Evolutionary conservation across 768 basidiomycete genomes (phyloP).

Genomic region (Tylopilus vinaceipallidus): DNA sequence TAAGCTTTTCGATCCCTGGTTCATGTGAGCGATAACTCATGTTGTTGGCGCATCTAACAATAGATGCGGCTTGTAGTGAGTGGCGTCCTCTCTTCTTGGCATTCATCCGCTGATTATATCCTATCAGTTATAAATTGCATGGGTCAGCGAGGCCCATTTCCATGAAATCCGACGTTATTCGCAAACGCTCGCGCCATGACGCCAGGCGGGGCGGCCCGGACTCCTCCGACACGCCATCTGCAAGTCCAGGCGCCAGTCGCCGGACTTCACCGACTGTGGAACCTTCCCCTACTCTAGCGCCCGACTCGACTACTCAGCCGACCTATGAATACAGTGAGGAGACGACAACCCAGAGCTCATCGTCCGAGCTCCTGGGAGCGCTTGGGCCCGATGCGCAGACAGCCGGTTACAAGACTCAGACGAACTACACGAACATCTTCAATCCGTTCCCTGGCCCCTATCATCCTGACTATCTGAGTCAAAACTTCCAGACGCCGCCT

Average conservation of each 20-base stretch:
- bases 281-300: constrained; percentile 62
- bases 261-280: constrained; percentile 66
- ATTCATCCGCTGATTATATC: constrained; percentile 8
- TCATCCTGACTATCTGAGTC: constrained; percentile 67
- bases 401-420: constrained; percentile 25
- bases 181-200: constrained; percentile 82
- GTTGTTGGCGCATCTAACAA: constrained; percentile 3
- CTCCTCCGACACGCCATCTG: constrained; percentile 68
- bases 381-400: constrained; percentile 35
- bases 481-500: constrained; percentile 43
- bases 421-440: constrained; percentile 36
- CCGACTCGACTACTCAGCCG: constrained; percentile 65
- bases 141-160: constrained; percentile 84
- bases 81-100: constrained; percentile 7
- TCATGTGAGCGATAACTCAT: constrained; percentile 13
- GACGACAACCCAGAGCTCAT: constrained; percentile 33
- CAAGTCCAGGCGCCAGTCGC: constrained; percentile 70
- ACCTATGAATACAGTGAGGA: constrained; percentile 52
- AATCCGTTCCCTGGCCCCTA: constrained; percentile 68
- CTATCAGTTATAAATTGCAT: constrained; percentile 69
- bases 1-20: constrained; percentile 42
- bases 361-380: constrained; percentile 54
- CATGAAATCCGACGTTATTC: constrained; percentile 90
- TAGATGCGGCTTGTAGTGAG: constrained; percentile 78
- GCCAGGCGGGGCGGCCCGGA: constrained; percentile 56